A percentile compares a stretch with the other conserved stretches of the same genome.
These are phyloP conservation scores for Coleophoma crateriformis DNA, from an alignment of 2,329 filamentous ascomycete species.

Conservation along the genomic window DNA sequence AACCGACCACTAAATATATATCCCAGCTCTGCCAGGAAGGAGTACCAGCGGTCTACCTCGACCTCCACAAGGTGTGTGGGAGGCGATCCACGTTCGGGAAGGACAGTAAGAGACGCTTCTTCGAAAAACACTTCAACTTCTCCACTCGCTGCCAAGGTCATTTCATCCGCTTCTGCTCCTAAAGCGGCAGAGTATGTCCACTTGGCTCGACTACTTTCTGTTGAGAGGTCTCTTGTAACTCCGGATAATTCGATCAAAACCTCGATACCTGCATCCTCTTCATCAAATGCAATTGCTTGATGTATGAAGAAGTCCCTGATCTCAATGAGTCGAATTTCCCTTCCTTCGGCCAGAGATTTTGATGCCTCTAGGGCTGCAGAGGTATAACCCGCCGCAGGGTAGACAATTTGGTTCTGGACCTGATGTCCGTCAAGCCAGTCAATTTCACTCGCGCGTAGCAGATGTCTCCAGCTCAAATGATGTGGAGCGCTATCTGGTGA, in stretches of 20 bases:
- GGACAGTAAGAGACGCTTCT: neutral
- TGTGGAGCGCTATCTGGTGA: constrained; percentile 8
- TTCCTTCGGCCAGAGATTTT: constrained; percentile 22
- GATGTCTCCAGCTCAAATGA: constrained; percentile 5
- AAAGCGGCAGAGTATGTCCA: neutral
- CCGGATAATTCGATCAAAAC: neutral
- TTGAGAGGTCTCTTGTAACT: neutral
- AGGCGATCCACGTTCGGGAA: neutral
- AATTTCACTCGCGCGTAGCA: constrained; percentile 19
- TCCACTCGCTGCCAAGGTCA: neutral
- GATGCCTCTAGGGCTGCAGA: constrained; percentile 36
- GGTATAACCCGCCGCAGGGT: constrained; percentile 41
- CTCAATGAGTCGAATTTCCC: constrained; percentile 21
- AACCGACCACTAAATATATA: constrained; percentile 1
- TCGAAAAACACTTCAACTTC: neutral
- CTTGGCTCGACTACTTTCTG: neutral
- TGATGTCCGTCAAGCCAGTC: constrained; percentile 40
- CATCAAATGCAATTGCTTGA: constrained; percentile 6
- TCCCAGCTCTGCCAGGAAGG: neutral
- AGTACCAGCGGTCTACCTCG: neutral
- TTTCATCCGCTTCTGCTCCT: neutral
- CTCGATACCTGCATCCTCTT: constrained; percentile 5
- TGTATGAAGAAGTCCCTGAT: constrained; percentile 6
- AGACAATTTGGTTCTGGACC: constrained; percentile 27
- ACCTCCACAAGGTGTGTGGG: neutral